Base-by-base conservation (phyloP, 495 filamentous ascomycete species). In the Ramalina intermedia region DNA sequence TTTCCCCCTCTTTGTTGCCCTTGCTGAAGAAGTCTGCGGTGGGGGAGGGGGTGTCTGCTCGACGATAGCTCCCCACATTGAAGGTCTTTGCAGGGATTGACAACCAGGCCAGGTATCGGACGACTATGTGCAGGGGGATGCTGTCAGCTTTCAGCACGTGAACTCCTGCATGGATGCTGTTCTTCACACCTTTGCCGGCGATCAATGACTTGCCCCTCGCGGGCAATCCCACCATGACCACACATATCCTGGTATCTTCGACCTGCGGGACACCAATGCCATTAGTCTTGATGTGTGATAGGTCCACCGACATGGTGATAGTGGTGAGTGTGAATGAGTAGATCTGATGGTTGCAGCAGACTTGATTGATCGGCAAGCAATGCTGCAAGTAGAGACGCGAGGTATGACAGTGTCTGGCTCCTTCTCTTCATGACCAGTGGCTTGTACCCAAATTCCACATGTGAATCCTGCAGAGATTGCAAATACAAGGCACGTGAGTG, bases 141-240 rank as follows among this genome's bases (percentile, higher is more conserved):
- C 38, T 55, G 43, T 56, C 43, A 47, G 49, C 43, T 48, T 24
- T 49, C 48, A 51, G 49, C 36, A 18, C 56, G 61, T 43, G 60
- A 50, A 49, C n/a, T 46, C 4, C 2, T 14, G 2, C 16, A 6
- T 43, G 49, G 24, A n/a, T 16, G 41, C 46, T 40, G 46, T 24
- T 20, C 12, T 45, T 60, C 70, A 56, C 71, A 94, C 91, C 89
- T 72, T 95, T 96, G 58, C 91, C 86, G 35, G 91, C 90, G 59
- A 98, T 96, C 58, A 94, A 80, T 66, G 84, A 91, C 73, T 98
- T 98, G 59, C 91, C 91, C 46, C 91, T 75, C 48, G 91, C 91
- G 37, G 91, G 91, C 52, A 98, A 71, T 38, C 91, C 91, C 42
- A 98, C 91, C 91, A 98, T 96, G 47, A 96, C 85, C n/a, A 98